Evolutionary conservation across 2,329 filamentous ascomycete genomes (phyloP).

Genomic region (Xylariaceae sp.): DNA sequence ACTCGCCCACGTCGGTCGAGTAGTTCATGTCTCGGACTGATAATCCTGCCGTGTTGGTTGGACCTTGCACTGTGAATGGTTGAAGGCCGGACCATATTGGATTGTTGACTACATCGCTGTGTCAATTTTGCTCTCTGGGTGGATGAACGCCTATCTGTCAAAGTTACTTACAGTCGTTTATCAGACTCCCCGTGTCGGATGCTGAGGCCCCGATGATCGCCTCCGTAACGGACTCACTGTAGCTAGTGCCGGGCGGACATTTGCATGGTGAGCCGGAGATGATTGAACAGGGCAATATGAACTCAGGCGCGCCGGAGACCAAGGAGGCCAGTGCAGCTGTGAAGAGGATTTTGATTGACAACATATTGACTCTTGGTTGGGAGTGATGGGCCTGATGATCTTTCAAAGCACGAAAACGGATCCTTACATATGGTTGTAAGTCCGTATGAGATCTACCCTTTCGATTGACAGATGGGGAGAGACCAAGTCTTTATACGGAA

Average conservation of each 20-base stretch:
- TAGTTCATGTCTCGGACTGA: conserved; percentile 8
- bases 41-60: conserved; percentile 9
- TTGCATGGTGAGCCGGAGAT: conserved; percentile 14
- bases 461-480: not conserved
- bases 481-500: conserved; percentile 3
- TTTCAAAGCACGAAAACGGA: not conserved
- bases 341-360: conserved; percentile 1
- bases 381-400: not conserved
- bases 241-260: conserved; percentile 12
- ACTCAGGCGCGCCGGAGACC: not conserved
- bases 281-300: conserved; percentile 9
- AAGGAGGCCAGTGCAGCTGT: conserved; percentile 2
- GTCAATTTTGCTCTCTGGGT: not conserved
- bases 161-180: conserved; percentile 14
- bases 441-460: not conserved
- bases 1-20: conserved; percentile 6
- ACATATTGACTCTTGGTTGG: conserved; percentile 4
- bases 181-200: conserved; percentile 3
- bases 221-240: conserved; percentile 11
- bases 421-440: not conserved
- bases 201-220: conserved; percentile 11
- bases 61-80: conserved; percentile 2
- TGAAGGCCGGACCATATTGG: conserved; percentile 4
- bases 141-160: not conserved
- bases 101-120: conserved; percentile 5